Percentiles rank a stretch among this genome's conserved stretches.
phyloP scores from a whole-genome alignment of 2,329 filamentous ascomycete species.

The Colletotrichum neosansevieriae region DNA sequence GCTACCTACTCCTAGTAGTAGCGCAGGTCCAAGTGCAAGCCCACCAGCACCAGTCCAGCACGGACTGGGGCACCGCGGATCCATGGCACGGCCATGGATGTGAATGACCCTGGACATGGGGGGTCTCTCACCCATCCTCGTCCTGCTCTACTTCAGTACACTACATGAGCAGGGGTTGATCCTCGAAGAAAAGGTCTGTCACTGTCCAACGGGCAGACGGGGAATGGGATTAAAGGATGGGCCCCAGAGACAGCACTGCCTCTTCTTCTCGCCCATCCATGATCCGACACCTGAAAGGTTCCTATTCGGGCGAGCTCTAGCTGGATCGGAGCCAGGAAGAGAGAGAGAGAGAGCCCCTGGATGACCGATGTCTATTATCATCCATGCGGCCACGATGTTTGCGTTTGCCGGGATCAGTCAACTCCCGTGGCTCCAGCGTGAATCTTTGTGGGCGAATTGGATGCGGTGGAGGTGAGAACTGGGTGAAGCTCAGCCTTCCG shows the following conservation, averaged over 20 bases:
- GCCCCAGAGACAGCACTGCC: constrained; percentile 35
- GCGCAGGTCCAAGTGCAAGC: constrained; percentile 26
- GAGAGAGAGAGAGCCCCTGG: constrained; percentile 20
- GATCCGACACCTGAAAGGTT: constrained; percentile 24
- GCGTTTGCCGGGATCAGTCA: constrained; percentile 17
- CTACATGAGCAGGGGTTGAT: no score
- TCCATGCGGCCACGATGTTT: constrained; percentile 14
- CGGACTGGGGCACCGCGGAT: constrained; percentile 27
- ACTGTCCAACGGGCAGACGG: constrained; percentile 2
- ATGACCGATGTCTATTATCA: constrained; percentile 4
- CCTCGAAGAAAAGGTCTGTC: background rate
- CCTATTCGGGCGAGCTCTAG: constrained; percentile 8
- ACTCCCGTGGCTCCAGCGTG: constrained; percentile 22
- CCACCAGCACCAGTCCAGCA: constrained; percentile 8
- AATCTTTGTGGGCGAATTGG: constrained; percentile 15
- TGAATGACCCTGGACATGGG: constrained; percentile 23
- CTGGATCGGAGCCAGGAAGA: constrained; percentile 35
- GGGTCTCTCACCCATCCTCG: background rate
- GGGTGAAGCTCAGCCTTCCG: constrained; percentile 33
- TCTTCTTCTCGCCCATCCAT: background rate
- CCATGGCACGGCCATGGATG: constrained; percentile 35
- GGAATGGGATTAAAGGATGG: constrained; percentile 33
- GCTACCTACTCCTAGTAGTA: background rate
- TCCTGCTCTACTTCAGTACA: background rate
- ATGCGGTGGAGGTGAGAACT: constrained; percentile 19